A percentile compares a stretch with the other conserved stretches of the same genome.
Conservation (phyloP, 1,284 basidiomycete genomes). For the Mycosarcoma maydis region DNA sequence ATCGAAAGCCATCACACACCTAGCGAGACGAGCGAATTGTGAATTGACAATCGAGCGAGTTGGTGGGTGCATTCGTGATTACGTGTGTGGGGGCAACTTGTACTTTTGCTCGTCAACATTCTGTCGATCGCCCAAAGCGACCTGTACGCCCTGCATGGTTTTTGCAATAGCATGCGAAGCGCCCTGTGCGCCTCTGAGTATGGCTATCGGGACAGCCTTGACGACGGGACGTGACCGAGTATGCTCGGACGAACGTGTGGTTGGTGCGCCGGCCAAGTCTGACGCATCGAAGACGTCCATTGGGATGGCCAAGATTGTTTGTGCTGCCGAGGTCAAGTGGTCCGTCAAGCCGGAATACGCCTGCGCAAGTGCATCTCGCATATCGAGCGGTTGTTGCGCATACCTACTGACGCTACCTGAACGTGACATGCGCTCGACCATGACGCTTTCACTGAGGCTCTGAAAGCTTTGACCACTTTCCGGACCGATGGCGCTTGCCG, state of each 20-base stretch:
- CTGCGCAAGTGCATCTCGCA: slow-evolving; percentile 86
- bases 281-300: slow-evolving; percentile 95
- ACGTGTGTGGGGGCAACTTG: slow-evolving; percentile 28
- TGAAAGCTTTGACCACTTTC: slow-evolving; percentile 33
- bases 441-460: slow-evolving; percentile 30
- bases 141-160: slow-evolving; percentile 89
- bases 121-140: slow-evolving; percentile 69
- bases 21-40: no score
- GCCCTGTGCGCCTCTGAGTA: slow-evolving; percentile 94
- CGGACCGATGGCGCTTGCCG: slow-evolving; percentile 73
- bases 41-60: no score
- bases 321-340: slow-evolving; percentile 85
- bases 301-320: slow-evolving; percentile 96
- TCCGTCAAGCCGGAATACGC: slow-evolving; percentile 81
- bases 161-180: slow-evolving; percentile 95
- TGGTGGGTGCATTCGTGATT: no score
- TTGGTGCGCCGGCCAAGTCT: no score
- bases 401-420: slow-evolving; percentile 81
- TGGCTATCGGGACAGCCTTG: slow-evolving; percentile 93
- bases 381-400: slow-evolving; percentile 84
- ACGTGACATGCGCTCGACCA: slow-evolving; percentile 14
- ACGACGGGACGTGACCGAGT: slow-evolving; percentile 82
- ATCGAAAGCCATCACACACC: no score
- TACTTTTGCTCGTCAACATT: slow-evolving; percentile 54
- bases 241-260: no score